Evolutionary conservation across 78 protist genomes (phyloP).

Genomic region (Diacronema lutheri): DNA sequence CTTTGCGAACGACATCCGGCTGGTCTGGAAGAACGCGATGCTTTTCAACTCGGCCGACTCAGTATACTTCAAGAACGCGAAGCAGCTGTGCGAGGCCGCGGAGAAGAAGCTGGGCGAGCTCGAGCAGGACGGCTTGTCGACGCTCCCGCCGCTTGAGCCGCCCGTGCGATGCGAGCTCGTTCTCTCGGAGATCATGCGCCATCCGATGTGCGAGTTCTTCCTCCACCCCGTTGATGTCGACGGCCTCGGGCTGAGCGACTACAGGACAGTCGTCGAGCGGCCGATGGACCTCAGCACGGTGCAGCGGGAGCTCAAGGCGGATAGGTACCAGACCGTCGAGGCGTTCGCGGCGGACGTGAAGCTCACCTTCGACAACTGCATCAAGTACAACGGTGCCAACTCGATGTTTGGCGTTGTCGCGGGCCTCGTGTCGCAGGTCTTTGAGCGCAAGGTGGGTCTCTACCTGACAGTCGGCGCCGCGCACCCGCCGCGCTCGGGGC

Average conservation of each 20-base stretch:
- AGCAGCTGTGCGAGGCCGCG: neutral
- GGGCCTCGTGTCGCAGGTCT: neutral
- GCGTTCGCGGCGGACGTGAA: neutral
- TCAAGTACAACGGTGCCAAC: neutral
- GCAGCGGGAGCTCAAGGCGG: neutral
- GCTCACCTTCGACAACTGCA: neutral
- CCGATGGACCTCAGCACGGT: constrained; percentile 34
- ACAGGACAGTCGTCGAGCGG: neutral
- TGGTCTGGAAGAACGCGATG: constrained; percentile 34
- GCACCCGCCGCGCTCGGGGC: no score
- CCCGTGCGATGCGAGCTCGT: neutral
- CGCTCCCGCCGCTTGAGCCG: neutral
- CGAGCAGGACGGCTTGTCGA: neutral
- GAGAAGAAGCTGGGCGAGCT: constrained; percentile 11
- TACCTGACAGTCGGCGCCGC: no score
- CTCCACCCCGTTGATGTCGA: constrained; percentile 19
- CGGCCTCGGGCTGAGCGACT: neutral
- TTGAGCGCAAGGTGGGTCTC: neutral
- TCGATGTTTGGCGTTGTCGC: constrained; percentile 2
- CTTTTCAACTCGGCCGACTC: constrained; percentile 29
- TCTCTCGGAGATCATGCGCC: neutral
- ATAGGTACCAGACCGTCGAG: neutral
- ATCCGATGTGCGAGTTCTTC: constrained; percentile 15
- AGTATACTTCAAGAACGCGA: neutral
- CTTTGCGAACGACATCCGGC: constrained; percentile 23